A percentile compares a stretch with the other conserved stretches of the same genome.
Evolutionary conservation across 2,329 filamentous ascomycete species (phyloP).

Genomic region (Anthostomella pinea): DNA sequence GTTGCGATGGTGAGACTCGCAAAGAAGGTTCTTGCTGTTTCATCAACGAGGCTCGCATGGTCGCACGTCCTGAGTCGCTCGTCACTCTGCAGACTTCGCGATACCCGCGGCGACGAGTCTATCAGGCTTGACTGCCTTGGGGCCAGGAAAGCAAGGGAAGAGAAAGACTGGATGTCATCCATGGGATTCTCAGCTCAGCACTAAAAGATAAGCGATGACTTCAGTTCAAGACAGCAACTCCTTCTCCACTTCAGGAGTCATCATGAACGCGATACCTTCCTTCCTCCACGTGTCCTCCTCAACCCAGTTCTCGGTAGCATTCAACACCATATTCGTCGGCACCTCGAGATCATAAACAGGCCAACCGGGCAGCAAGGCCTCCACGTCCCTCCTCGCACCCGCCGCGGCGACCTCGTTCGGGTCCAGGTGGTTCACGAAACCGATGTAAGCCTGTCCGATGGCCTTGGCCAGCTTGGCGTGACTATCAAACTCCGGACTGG

Average conservation of each 20-base stretch:
- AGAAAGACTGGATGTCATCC: no score
- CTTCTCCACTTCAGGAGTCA: slow-evolving; percentile 35
- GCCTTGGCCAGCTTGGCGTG: slow-evolving; percentile 34
- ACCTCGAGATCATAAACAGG: slow-evolving; percentile 25
- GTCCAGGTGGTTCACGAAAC: slow-evolving; percentile 41
- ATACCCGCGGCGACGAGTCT: no score
- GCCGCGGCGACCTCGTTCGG: slow-evolving; percentile 34
- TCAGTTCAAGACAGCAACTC: slow-evolving; percentile 31
- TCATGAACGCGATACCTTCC: slow-evolving; percentile 44
- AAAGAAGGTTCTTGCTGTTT: no score
- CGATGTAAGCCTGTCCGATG: slow-evolving; percentile 41
- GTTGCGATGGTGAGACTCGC: no score
- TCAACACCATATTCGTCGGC: slow-evolving; percentile 45
- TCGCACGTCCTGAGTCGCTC: no score
- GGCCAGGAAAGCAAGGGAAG: no score
- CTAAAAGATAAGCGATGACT: not conserved
- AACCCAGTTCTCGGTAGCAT: slow-evolving; percentile 40
- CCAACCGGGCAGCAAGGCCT: slow-evolving; percentile 18
- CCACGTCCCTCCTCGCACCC: not conserved
- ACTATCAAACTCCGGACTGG: slow-evolving; percentile 40
- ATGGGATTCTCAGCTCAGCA: no score
- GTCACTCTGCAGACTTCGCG: no score
- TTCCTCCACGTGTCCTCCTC: slow-evolving; percentile 47
- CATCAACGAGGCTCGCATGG: no score
- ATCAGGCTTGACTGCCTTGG: no score